Conservation (phyloP, 352 stramenopile species). For the Phytophthora citricola region DNA sequence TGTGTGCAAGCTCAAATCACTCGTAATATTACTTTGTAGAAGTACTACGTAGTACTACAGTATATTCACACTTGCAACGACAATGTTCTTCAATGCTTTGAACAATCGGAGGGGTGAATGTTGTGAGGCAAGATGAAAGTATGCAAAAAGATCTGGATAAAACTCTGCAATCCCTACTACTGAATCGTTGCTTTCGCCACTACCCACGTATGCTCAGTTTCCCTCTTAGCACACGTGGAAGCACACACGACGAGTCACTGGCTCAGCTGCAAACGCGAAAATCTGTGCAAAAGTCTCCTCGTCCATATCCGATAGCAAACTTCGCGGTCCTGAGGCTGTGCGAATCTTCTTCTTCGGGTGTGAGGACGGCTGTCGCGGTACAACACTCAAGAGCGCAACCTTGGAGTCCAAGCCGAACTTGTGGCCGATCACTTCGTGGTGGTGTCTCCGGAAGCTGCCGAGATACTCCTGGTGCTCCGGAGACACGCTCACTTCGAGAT, state of each 20-base stretch:
- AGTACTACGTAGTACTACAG: too few species aligned
- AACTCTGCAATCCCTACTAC: too few species aligned
- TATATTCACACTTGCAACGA: too few species aligned
- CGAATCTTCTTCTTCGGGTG: conserved; percentile 13
- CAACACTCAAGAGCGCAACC: conserved; percentile 21
- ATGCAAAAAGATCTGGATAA: too few species aligned
- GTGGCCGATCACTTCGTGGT: conserved; percentile 20
- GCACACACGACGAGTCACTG: conserved; percentile 12
- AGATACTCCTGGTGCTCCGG: conserved; percentile 11
- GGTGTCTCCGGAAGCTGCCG: conserved; percentile 9
- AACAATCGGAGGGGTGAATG: too few species aligned
- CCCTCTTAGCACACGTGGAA: conserved; percentile 5
- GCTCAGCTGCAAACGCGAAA: conserved; percentile 15
- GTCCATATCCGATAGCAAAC: conserved; percentile 2
- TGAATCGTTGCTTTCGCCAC: too few species aligned
- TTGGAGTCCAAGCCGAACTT: conserved; percentile 15
- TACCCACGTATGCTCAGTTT: too few species aligned
- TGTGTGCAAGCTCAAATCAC: too few species aligned
- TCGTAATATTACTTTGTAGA: too few species aligned
- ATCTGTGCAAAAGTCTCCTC: conserved; percentile 1
- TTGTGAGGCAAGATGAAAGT: too few species aligned
- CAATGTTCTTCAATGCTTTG: too few species aligned
- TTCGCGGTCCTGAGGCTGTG: conserved; percentile 1
- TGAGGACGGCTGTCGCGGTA: background rate
- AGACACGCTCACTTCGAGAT: conserved; percentile 20